Evolutionary conservation across 371 early-diverging fungal genomes (phyloP).

Genomic region (Mucor saturninus): DNA sequence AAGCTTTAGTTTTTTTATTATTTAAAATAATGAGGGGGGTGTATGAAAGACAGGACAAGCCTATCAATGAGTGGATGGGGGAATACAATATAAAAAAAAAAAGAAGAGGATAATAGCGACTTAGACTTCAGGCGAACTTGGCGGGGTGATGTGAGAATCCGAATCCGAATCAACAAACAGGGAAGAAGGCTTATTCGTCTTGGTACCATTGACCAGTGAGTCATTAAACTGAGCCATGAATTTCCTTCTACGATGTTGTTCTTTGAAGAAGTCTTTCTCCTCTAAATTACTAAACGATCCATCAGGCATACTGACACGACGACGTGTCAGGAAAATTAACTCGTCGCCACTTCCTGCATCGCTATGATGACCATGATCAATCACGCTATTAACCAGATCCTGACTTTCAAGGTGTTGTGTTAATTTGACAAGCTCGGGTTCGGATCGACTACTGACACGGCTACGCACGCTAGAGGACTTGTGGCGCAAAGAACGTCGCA

Average conservation of each 20-base stretch:
- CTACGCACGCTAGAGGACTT: neutral
- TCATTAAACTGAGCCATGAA: conserved; percentile 90
- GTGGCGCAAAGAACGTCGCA: conserved; percentile 34
- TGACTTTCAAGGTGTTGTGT: conserved; percentile 6
- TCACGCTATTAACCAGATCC: neutral
- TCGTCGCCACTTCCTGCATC: conserved; percentile 47
- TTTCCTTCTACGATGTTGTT: conserved; percentile 37
- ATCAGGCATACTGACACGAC: conserved; percentile 47
- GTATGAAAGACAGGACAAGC: no score
- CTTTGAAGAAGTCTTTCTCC: conserved; percentile 29
- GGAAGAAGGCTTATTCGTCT: neutral
- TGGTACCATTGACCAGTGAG: conserved; percentile 13
- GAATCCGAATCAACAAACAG: conserved; percentile 14
- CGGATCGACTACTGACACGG: conserved; percentile 4
- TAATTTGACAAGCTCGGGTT: conserved; percentile 11
- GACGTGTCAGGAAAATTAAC: conserved; percentile 33
- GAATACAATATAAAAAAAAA: no score
- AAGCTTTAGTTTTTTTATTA: no score
- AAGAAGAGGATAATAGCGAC: no score
- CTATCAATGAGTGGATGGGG: no score
- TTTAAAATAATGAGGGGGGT: no score
- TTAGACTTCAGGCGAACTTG: conserved; percentile 17
- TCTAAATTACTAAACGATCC: conserved; percentile 14
- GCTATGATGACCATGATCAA: conserved; percentile 12
- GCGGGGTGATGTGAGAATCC: conserved; percentile 3